Conservation (phyloP, 192 early-diverging fungal species). For the Geranomyces michiganensis region DNA sequence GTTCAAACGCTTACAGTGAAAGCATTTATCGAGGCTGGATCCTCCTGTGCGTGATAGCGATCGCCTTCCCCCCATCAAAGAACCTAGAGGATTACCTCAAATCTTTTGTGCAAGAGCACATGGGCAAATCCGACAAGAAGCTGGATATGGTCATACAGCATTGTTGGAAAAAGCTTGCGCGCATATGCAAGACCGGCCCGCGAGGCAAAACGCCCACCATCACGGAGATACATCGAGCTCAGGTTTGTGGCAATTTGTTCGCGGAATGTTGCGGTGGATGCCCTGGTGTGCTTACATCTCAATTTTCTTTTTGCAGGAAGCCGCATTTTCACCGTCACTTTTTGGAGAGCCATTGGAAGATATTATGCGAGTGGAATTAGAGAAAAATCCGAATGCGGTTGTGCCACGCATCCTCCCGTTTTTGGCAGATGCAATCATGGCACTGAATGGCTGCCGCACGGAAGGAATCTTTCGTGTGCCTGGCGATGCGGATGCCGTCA, state of each 20-base stretch:
- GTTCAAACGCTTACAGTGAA: conserved; percentile 51
- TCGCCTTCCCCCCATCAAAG: conserved; percentile 90
- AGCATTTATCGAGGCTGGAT: conserved; percentile 84
- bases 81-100: conserved; percentile 84
- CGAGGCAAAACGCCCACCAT: conserved; percentile 74
- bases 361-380: conserved; percentile 68
- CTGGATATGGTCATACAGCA: conserved; percentile 43
- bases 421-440: conserved; percentile 71
- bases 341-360: conserved; percentile 89
- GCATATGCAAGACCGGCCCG: conserved; percentile 76
- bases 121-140: conserved; percentile 32
- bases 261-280: neutral
- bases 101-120: conserved; percentile 70
- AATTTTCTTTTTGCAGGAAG: conserved; percentile 56
- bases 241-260: conserved; percentile 19
- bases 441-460: conserved; percentile 74
- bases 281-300: too few species aligned
- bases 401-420: conserved; percentile 84
- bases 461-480: conserved; percentile 98
- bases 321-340: conserved; percentile 81
- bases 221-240: conserved; percentile 70
- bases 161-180: conserved; percentile 58
- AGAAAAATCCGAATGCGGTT: conserved; percentile 49
- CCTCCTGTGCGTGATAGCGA: conserved; percentile 76
- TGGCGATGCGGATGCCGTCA: conserved; percentile 85